Evolutionary conservation across 306 rosid species (phyloP), one percentile per base, ranked within the genome.

Genomic region (Sphenostylis stenocarpa): DNA sequence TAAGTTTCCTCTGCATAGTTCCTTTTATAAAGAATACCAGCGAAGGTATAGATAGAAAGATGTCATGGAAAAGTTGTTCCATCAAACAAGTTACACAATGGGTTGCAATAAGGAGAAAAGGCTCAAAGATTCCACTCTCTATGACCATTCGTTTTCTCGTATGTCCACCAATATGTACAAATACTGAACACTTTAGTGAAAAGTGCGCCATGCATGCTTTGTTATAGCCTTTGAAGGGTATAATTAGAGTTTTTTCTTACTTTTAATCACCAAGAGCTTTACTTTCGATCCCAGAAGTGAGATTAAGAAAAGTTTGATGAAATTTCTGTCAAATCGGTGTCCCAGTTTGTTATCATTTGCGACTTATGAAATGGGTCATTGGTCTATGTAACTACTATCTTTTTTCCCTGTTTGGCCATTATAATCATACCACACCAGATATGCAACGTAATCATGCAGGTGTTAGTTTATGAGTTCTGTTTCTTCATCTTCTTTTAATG

Each of bases 11-110:
- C 44, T 75, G 66, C 67, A 53, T 53, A 68, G 78, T 83, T 73
- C 68, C 84, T 84, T 71, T 43, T 60, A 62, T 79, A 76, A 86
- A 86, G 84, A 81, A 72, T 66, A 73, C 58, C 57, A 57, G 83
- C 62, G 81, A 83, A 77, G 84, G 87, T 76, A 61, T 83, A 68
- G 84, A 89, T 83, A 83, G 86, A 85, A 82, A 86, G 69, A 81
- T 73, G 71, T 71, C 81, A 33, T 74, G 88, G 84, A 34, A 82
- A 83, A 86, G 87, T 17, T 65, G 80, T 70, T 65, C 58, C 82
- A 87, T 65, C 88, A 88, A 81, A 73, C 51, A 71, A 81, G 89
- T 67, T 87, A 87, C 87, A 78, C 76, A 73, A 70, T 70, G 85
- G 72, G 72, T 28, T 67, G 83, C 78, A 86, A 85, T 80, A 83